Conservation (phyloP, 129 eudicot genomes). For the Flaveria robusta region DNA sequence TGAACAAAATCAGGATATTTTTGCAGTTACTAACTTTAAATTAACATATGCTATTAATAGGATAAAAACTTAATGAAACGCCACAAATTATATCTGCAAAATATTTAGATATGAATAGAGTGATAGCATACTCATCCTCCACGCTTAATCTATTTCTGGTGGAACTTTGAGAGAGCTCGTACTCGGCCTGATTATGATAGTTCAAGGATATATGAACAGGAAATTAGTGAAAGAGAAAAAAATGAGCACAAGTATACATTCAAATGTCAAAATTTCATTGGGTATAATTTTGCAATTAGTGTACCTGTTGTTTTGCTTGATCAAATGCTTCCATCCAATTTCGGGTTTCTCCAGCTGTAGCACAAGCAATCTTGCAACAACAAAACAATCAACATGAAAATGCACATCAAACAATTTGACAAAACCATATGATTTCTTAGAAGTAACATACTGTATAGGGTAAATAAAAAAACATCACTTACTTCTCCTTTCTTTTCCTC, state of each 20-base stretch:
- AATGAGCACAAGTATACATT: background rate
- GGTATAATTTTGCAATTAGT: background rate
- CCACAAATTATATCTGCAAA: background rate
- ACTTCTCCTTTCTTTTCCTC: slow-evolving; percentile 94
- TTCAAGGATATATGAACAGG: slow-evolving; percentile 19
- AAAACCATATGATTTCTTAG: background rate
- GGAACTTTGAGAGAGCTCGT: slow-evolving; percentile 76
- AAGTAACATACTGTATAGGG: background rate
- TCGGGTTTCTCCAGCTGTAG: slow-evolving; percentile 80
- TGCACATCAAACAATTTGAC: background rate
- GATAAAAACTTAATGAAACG: background rate
- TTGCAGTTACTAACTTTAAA: background rate
- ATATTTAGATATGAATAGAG: slow-evolving; percentile 17
- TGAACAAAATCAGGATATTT: background rate
- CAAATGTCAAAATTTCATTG: background rate
- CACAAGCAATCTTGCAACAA: slow-evolving; percentile 94
- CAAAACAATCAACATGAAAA: slow-evolving; percentile 20
- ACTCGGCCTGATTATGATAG: slow-evolving; percentile 61
- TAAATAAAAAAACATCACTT: slow-evolving; percentile 38
- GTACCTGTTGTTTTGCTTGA: slow-evolving; percentile 88
- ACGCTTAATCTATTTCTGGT: slow-evolving; percentile 65
- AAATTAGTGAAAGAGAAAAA: slow-evolving; percentile 8
- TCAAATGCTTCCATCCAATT: slow-evolving; percentile 98
- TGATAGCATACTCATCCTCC: slow-evolving; percentile 68
- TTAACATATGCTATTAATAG: background rate